Conservation (phyloP, 2,329 filamentous ascomycete species). For the Fusarium sp. region DNA sequence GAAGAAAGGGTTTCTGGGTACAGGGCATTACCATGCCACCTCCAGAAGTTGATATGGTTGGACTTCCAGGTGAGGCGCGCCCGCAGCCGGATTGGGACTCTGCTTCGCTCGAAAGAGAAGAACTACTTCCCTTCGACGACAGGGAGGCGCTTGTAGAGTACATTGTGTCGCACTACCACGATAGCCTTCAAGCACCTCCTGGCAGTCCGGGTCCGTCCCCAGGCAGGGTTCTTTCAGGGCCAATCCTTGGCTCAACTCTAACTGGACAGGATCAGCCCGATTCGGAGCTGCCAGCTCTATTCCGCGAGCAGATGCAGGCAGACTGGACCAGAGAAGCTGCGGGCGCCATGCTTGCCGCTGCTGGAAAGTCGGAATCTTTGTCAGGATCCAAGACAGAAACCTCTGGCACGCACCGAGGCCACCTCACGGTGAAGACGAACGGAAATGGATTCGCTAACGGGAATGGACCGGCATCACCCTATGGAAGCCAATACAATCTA, state of each 20-base stretch:
- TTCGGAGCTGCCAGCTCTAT: slow-evolving; percentile 69
- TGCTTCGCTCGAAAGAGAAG: slow-evolving; percentile 67
- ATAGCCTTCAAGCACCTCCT: slow-evolving; percentile 69
- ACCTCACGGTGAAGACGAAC: slow-evolving; percentile 64
- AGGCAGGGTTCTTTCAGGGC: slow-evolving; percentile 68
- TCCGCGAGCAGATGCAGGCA: slow-evolving; percentile 79
- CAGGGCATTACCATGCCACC: slow-evolving; percentile 77
- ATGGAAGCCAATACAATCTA: slow-evolving; percentile 60
- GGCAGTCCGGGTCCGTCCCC: slow-evolving; percentile 77
- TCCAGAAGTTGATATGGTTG: slow-evolving; percentile 68
- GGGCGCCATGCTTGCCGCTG: slow-evolving; percentile 73
- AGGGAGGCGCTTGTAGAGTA: slow-evolving; percentile 75
- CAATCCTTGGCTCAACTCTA: slow-evolving; percentile 63
- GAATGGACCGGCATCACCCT: slow-evolving; percentile 54
- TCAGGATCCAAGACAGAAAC: slow-evolving; percentile 77
- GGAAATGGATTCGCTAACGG: slow-evolving; percentile 45
- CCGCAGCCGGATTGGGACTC: slow-evolving; percentile 58
- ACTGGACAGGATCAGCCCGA: slow-evolving; percentile 52
- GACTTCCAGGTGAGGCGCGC: slow-evolving; percentile 58
- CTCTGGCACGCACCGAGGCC: slow-evolving; percentile 60
- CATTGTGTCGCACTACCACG: slow-evolving; percentile 76
- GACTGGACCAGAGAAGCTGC: slow-evolving; percentile 84
- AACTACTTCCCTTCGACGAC: slow-evolving; percentile 79
- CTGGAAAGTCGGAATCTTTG: slow-evolving; percentile 76
- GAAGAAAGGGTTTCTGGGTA: slow-evolving; percentile 81